phyloP scores from a whole-genome alignment of 371 early-diverging fungal genomes.

The Syncephalastrum sp. region DNA sequence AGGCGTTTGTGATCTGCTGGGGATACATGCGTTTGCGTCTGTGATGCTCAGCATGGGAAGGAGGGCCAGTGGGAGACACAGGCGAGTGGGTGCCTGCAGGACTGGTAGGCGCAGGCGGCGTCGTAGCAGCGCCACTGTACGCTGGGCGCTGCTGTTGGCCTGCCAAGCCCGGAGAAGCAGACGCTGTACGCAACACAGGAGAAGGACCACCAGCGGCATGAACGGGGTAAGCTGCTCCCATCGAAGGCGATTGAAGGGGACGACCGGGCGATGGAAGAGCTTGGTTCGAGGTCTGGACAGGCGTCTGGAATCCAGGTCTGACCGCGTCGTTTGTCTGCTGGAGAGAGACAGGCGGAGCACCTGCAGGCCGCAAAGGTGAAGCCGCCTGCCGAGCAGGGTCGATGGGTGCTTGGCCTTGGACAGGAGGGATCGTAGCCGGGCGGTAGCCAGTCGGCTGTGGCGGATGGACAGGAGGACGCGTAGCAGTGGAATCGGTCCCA shows the following conservation, averaged over 20 bases:
- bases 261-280: neutral
- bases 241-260: slow-evolving; percentile 10
- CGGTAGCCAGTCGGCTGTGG: slow-evolving; percentile 1
- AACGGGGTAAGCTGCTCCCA: neutral
- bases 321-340: too few relatives aligned
- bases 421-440: slow-evolving; percentile 15
- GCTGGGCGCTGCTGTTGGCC: too few relatives aligned
- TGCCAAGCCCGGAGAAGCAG: too few relatives aligned
- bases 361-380: neutral
- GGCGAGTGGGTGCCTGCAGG: neutral
- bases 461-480: slow-evolving; percentile 12
- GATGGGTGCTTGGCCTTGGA: slow-evolving; percentile 22
- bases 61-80: slow-evolving; percentile 13
- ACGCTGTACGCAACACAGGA: neutral
- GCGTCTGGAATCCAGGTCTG: too few relatives aligned
- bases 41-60: slow-evolving; percentile 28
- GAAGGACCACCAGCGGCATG: neutral
- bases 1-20: slow-evolving; percentile 49
- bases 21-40: slow-evolving; percentile 64
- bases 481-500: slow-evolving; percentile 1
- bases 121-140: neutral
- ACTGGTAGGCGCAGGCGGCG: neutral
- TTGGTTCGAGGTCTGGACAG: too few relatives aligned
- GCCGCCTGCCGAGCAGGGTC: neutral
- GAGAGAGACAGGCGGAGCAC: neutral